Percentiles rank a stretch among this genome's conserved stretches.
Evolutionary conservation across 108 stramenopile genomes (phyloP).

Genomic region (Cyclotella sp.): DNA sequence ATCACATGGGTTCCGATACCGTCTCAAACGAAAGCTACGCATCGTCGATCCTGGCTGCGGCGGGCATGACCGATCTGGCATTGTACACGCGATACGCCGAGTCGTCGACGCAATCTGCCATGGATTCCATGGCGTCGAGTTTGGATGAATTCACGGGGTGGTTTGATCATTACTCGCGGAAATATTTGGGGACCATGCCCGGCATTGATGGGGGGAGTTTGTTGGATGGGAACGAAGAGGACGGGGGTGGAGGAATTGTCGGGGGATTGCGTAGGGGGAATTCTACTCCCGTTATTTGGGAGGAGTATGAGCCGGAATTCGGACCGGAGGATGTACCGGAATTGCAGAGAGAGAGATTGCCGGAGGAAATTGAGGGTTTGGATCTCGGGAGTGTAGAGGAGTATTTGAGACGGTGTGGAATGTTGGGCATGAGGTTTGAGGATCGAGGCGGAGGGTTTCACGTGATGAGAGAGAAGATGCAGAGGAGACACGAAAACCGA

Average conservation of each 20-base stretch:
- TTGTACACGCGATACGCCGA: constrained; percentile 28
- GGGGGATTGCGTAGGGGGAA: constrained; percentile 13
- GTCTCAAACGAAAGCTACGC: constrained; percentile 23
- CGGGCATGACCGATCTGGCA: constrained; percentile 37
- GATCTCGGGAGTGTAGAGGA: constrained; percentile 49
- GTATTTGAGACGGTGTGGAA: constrained; percentile 42
- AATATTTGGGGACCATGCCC: constrained; percentile 45
- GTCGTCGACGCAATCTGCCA: constrained; percentile 15
- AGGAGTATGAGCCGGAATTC: constrained; percentile 50
- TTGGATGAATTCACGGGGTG: constrained; percentile 50
- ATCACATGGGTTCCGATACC: constrained; percentile 36
- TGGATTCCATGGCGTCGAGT: constrained; percentile 22
- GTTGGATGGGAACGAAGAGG: constrained; percentile 13
- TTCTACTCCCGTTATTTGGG: constrained; percentile 12
- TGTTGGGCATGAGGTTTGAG: constrained; percentile 58
- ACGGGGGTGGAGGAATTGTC: constrained; percentile 18
- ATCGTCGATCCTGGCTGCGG: constrained; percentile 22
- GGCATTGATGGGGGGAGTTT: constrained; percentile 47
- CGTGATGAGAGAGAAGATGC: constrained; percentile 31
- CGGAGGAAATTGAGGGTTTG: constrained; percentile 36
- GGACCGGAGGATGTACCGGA: constrained; percentile 54
- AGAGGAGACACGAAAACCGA: background rate
- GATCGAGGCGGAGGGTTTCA: constrained; percentile 54
- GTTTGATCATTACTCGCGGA: constrained; percentile 57
- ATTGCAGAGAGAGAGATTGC: constrained; percentile 46